Conservation (phyloP, 1,284 basidiomycete genomes). For the Puccinia hordei region DNA sequence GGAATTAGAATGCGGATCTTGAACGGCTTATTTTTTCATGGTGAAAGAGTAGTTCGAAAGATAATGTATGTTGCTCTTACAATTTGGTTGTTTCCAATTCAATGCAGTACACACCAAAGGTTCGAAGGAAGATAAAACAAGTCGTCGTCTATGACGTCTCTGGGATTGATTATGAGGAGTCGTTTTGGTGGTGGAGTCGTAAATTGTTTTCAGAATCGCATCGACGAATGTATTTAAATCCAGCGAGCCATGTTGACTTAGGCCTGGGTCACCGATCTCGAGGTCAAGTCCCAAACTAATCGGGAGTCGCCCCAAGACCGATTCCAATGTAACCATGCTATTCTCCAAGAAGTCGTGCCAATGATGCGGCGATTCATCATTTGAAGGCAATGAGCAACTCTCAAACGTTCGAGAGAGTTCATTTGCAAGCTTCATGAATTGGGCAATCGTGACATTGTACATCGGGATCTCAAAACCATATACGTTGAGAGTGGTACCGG, state of each 20-base stretch:
- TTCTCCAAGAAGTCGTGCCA: constrained; percentile 28
- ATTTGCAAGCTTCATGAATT: constrained; percentile 37
- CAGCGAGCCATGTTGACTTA: constrained; percentile 52
- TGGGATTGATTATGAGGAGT: background rate
- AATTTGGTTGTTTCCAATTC: constrained; percentile 99
- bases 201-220: constrained; percentile 76
- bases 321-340: constrained; percentile 32
- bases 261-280: constrained; percentile 67
- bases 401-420: constrained; percentile 34
- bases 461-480: constrained; percentile 32
- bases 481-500: constrained; percentile 10
- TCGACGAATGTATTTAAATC: constrained; percentile 81
- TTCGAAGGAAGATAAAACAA: constrained; percentile 84
- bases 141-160: constrained; percentile 55
- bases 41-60: background rate
- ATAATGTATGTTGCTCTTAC: constrained; percentile 3
- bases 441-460: constrained; percentile 18
- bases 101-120: constrained; percentile 82
- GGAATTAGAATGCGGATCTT: background rate
- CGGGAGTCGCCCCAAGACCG: constrained; percentile 60
- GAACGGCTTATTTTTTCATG: background rate
- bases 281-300: constrained; percentile 73
- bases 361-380: constrained; percentile 3
- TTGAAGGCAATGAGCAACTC: background rate
- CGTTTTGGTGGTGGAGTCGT: constrained; percentile 62